Percentiles rank a stretch among this genome's conserved stretches.
Conservation (phyloP, 371 early-diverging fungal species). For the Mortierella sp. region DNA sequence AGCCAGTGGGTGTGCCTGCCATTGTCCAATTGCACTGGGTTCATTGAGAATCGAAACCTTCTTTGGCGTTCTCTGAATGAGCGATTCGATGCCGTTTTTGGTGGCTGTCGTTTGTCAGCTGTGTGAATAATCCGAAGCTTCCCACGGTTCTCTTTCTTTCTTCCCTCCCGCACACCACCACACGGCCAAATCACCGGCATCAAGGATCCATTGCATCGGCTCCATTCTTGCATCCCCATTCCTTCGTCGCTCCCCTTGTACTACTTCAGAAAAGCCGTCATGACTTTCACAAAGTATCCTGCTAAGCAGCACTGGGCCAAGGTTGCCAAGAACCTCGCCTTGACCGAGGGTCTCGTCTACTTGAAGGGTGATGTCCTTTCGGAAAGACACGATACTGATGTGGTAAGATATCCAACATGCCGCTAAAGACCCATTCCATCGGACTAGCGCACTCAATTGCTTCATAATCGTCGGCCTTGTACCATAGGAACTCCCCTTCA, state of each 20-base stretch:
- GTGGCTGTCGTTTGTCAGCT: too few species aligned
- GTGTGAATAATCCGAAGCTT: too few species aligned
- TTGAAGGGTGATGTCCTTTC: conserved; percentile 71
- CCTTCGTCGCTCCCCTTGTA: background rate
- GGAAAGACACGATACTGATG: conserved; percentile 81
- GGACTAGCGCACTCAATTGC: too few species aligned
- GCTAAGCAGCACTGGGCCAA: conserved; percentile 73
- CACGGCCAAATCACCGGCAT: too few species aligned
- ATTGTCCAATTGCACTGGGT: too few species aligned
- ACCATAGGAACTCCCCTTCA: conserved; percentile 72
- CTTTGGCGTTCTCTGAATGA: too few species aligned
- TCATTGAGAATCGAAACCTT: too few species aligned
- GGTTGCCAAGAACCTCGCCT: conserved; percentile 67
- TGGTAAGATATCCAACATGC: conserved; percentile 38
- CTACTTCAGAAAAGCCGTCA: conserved; percentile 3
- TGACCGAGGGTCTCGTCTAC: conserved; percentile 71
- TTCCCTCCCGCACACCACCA: background rate
- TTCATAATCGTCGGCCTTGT: too few species aligned
- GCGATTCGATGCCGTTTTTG: too few species aligned
- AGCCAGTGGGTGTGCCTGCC: too few species aligned
- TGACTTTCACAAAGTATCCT: conserved; percentile 56
- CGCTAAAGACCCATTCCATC: background rate
- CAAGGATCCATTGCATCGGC: background rate
- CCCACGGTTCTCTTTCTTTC: background rate
- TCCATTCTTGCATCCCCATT: background rate